phyloP scores from a whole-genome alignment of 306 rosid genomes.

The Trichosanthes cucumerina region DNA sequence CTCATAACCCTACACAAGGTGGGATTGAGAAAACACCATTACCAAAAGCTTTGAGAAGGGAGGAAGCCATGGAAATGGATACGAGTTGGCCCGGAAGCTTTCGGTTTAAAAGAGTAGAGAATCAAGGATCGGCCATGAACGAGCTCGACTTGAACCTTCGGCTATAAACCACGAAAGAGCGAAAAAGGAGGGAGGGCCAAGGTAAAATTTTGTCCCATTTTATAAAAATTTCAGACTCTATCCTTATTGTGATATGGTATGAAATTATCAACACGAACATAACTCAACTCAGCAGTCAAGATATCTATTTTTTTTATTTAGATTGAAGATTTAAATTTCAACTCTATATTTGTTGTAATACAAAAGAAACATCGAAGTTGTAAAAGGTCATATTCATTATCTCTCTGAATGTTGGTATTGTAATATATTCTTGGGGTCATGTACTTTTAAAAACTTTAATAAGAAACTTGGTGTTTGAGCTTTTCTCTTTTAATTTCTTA shows the following conservation, averaged over 20 bases:
- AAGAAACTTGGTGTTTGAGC: background rate
- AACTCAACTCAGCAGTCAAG: background rate
- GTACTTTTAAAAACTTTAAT: background rate
- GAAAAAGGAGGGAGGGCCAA: too few relatives aligned
- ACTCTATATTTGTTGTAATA: background rate
- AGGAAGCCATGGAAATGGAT: background rate
- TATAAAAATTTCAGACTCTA: background rate
- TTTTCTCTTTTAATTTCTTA: background rate
- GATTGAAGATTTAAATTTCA: background rate
- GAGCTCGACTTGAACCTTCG: background rate
- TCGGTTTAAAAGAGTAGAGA: background rate
- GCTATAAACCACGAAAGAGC: background rate
- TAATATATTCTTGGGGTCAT: background rate
- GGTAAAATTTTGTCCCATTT: background rate
- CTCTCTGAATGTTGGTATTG: background rate
- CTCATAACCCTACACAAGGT: conserved; percentile 35
- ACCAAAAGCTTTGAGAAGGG: conserved; percentile 9
- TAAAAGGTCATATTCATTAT: background rate
- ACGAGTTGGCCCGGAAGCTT: conserved; percentile 7
- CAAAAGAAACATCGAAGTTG: background rate
- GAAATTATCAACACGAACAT: background rate
- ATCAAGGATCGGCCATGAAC: background rate
- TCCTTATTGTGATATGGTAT: background rate
- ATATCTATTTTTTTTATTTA: background rate
- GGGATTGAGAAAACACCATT: conserved; percentile 28